phyloP scores from a whole-genome alignment of 495 filamentous ascomycete genomes.

The Tetracladium marchalianum region DNA sequence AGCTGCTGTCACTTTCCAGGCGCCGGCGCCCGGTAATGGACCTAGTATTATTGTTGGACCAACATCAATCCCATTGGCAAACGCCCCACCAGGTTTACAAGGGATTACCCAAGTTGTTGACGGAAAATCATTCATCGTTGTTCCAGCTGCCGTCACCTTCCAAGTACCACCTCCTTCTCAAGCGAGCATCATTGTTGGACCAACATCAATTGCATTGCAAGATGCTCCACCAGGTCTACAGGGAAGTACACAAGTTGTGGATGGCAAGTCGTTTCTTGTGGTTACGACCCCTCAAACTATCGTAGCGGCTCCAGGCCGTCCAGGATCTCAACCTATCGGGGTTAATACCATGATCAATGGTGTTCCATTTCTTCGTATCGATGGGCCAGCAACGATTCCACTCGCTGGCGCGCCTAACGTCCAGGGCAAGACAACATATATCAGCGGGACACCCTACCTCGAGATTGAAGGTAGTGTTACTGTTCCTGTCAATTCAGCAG shows the following conservation, averaged over 20 bases:
- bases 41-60: conserved; percentile 1
- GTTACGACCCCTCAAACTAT: conserved; percentile 2
- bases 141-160: conserved; percentile 3
- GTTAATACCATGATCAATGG: background rate
- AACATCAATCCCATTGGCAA: conserved; percentile 6
- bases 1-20: background rate
- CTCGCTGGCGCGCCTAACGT: conserved; percentile 3
- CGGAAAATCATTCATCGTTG: conserved; percentile 6
- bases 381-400: conserved; percentile 1
- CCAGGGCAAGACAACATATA: background rate
- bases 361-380: conserved; percentile 1
- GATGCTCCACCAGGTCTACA: conserved; percentile 6
- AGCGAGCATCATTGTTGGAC: background rate
- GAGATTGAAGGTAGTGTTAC: conserved; percentile 6
- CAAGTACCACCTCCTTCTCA: background rate
- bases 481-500: background rate
- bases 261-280: conserved; percentile 3
- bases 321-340: background rate
- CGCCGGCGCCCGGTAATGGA: background rate
- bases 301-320: background rate
- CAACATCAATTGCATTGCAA: conserved; percentile 8
- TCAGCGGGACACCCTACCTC: conserved; percentile 8
- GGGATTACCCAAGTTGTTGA: conserved; percentile 8
- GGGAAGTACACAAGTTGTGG: conserved; percentile 1
- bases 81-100: conserved; percentile 6